phyloP scores from a whole-genome alignment of 164 flowering plant genomes.

The Dillenia turbinata region DNA sequence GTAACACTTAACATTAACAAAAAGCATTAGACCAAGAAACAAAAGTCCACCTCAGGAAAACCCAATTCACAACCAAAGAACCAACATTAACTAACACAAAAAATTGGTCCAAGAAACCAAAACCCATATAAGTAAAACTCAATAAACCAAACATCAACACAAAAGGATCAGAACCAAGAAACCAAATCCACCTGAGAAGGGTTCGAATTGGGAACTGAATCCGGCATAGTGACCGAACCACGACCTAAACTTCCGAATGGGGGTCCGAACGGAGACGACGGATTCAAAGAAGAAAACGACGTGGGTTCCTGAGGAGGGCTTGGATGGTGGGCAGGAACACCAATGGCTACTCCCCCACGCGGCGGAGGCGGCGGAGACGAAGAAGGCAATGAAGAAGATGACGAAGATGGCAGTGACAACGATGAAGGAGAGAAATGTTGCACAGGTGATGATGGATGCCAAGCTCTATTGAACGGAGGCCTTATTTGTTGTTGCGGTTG shows the following conservation, averaged over 20 bases:
- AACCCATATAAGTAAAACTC: too few relatives aligned
- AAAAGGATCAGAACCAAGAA: neutral
- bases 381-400: slow-evolving; percentile 8
- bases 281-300: slow-evolving; percentile 26
- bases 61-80: neutral
- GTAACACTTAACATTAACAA: too few relatives aligned
- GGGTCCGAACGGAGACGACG: slow-evolving; percentile 33
- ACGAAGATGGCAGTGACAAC: neutral
- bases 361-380: slow-evolving; percentile 15
- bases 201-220: slow-evolving; percentile 20
- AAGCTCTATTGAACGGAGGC: slow-evolving; percentile 29
- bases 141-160: neutral
- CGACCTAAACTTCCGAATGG: slow-evolving; percentile 43
- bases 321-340: slow-evolving; percentile 53
- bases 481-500: slow-evolving; percentile 8
- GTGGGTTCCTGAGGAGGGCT: slow-evolving; percentile 29
- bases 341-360: slow-evolving; percentile 53
- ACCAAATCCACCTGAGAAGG: slow-evolving; percentile 24
- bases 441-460: slow-evolving; percentile 27
- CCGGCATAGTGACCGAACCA: slow-evolving; percentile 24
- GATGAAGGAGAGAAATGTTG: slow-evolving; percentile 17
- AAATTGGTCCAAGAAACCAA: too few relatives aligned
- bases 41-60: neutral
- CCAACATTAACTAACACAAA: too few relatives aligned
- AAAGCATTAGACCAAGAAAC: neutral